These are phyloP conservation scores for Scheffersomyces segobiensis DNA, from an alignment of 1,139 yeast genomes.

Conservation along the genomic window DNA sequence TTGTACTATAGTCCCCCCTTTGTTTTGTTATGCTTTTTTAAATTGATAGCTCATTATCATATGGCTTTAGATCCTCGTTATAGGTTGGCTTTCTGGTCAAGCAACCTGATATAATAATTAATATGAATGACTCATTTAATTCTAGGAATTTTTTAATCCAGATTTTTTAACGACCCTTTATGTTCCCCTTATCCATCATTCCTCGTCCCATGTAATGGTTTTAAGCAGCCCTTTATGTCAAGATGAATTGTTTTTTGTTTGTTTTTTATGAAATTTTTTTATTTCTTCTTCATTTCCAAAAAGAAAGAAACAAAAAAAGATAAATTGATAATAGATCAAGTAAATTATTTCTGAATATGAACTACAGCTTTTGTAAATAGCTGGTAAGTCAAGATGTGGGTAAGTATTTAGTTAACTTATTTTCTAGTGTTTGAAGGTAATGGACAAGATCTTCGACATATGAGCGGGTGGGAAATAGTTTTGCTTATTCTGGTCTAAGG, in stretches of 20 bases:
- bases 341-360: slow-evolving; percentile 1
- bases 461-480: background rate
- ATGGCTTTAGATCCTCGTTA: background rate
- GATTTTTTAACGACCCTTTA: background rate
- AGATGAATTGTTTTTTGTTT: slow-evolving; percentile 3
- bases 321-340: background rate
- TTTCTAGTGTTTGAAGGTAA: background rate
- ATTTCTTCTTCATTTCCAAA: slow-evolving; percentile 1
- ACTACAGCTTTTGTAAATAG: background rate
- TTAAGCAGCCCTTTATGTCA: background rate
- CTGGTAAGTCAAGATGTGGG: background rate
- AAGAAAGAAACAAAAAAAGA: slow-evolving; percentile 3
- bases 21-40: background rate
- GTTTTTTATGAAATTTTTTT: slow-evolving; percentile 3
- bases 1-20: background rate
- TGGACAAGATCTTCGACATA: background rate
- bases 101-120: background rate
- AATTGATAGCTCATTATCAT: background rate
- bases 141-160: background rate
- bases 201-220: background rate
- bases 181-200: background rate
- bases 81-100: background rate
- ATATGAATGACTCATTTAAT: background rate
- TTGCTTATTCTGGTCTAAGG: slow-evolving; percentile 15
- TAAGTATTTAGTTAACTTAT: background rate